Evolutionary conservation across 306 rosid genomes (phyloP).

Genomic region (Fagus sylvatica): DNA sequence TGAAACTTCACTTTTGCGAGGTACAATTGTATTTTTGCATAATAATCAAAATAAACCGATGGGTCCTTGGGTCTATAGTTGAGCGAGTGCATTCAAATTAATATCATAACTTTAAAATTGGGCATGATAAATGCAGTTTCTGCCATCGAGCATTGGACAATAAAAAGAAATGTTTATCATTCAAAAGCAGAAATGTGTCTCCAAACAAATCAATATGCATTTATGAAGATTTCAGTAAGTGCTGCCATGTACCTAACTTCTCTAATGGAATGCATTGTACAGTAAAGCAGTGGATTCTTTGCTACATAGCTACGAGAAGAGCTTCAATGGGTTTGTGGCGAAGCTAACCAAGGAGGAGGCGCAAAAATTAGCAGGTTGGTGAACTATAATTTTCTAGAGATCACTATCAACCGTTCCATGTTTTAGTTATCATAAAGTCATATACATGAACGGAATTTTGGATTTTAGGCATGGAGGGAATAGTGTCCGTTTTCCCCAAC

Average conservation of each 20-base stretch:
- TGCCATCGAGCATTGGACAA: background rate
- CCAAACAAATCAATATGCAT: too few species aligned
- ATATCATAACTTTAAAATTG: background rate
- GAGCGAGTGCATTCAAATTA: background rate
- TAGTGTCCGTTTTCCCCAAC: too few species aligned
- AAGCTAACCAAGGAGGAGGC: constrained; percentile 36
- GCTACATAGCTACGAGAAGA: constrained; percentile 39
- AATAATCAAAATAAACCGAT: background rate
- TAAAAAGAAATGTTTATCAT: background rate
- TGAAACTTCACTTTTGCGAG: too few species aligned
- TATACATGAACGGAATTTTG: too few species aligned
- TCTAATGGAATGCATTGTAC: background rate
- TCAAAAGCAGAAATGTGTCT: background rate
- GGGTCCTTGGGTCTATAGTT: background rate
- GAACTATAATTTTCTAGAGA: too few species aligned
- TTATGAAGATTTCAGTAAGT: too few species aligned
- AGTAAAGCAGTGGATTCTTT: constrained; percentile 17
- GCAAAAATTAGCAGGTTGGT: constrained; percentile 21
- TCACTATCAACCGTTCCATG: too few species aligned
- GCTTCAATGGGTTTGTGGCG: constrained; percentile 41
- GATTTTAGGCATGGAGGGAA: too few species aligned
- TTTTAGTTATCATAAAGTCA: too few species aligned
- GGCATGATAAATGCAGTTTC: background rate
- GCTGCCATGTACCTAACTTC: too few species aligned
- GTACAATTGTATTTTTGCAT: background rate